Evolutionary conservation across 176 grass and related monocot genomes (phyloP).

Genomic region (Leersia perrieri): DNA sequence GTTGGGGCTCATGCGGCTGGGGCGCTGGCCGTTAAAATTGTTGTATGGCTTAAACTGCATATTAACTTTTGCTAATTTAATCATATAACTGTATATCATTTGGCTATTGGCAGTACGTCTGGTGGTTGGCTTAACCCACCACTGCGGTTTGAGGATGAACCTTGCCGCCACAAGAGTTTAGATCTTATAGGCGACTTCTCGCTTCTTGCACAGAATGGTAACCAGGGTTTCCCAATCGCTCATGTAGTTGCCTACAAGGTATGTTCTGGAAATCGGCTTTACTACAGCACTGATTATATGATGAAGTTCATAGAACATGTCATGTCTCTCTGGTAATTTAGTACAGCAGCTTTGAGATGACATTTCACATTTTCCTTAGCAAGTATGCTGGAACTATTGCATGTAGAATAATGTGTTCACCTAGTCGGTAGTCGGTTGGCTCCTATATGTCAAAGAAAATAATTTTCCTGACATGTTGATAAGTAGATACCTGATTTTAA

Average conservation of each 20-base stretch:
- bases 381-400: background rate
- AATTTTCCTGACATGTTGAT: too few species aligned
- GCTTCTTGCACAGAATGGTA: conserved; percentile 82
- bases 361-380: background rate
- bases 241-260: conserved; percentile 95
- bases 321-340: background rate
- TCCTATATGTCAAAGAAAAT: too few species aligned
- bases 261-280: conserved; percentile 28
- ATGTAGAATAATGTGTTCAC: background rate
- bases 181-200: conserved; percentile 95
- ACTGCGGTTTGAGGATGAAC: conserved; percentile 71
- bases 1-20: background rate
- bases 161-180: conserved; percentile 90
- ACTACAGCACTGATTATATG: background rate
- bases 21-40: conserved; percentile 8
- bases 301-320: background rate
- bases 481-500: too few species aligned
- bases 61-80: conserved; percentile 17
- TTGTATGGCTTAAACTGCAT: background rate
- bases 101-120: conserved; percentile 54
- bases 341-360: background rate
- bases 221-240: conserved; percentile 69
- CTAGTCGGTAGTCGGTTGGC: too few species aligned
- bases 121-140: conserved; percentile 87
- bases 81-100: conserved; percentile 21